Conservation (phyloP, 2,329 filamentous ascomycete species). For the Volutella citrinella region DNA sequence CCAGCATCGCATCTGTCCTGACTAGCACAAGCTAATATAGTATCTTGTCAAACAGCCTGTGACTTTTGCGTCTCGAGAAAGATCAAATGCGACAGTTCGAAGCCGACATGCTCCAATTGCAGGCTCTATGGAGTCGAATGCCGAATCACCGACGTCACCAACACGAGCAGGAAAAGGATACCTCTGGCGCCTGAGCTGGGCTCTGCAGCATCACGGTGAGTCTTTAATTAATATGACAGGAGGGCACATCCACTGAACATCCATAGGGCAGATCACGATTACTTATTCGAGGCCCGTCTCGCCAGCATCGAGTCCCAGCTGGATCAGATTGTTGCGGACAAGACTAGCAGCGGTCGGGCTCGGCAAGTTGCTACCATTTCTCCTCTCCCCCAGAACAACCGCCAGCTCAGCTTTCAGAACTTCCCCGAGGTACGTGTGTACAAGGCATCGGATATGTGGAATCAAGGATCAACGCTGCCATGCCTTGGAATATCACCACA, state of each 20-base stretch:
- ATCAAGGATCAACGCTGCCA: slow-evolving; percentile 1
- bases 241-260: background rate
- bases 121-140: slow-evolving; percentile 33
- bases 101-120: slow-evolving; percentile 38
- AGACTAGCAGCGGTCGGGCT: background rate
- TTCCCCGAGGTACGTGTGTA: slow-evolving; percentile 5
- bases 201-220: background rate
- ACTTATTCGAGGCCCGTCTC: slow-evolving; percentile 16
- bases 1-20: too few species aligned
- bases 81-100: slow-evolving; percentile 37
- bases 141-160: slow-evolving; percentile 10
- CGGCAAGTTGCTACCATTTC: background rate
- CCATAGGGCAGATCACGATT: slow-evolving; percentile 11
- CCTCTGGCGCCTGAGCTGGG: slow-evolving; percentile 1
- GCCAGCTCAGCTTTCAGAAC: slow-evolving; percentile 3
- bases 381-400: background rate
- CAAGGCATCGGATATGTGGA: slow-evolving; percentile 6
- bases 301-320: slow-evolving; percentile 17
- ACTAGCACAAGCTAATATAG: too few species aligned
- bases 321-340: background rate
- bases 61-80: slow-evolving; percentile 39
- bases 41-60: slow-evolving; percentile 28
- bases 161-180: slow-evolving; percentile 8
- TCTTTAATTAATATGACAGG: background rate
- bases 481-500: slow-evolving; percentile 6